Base-by-base conservation (phyloP, 1,139 yeast genomes). In the Protomyces lactucae-debilis region DNA sequence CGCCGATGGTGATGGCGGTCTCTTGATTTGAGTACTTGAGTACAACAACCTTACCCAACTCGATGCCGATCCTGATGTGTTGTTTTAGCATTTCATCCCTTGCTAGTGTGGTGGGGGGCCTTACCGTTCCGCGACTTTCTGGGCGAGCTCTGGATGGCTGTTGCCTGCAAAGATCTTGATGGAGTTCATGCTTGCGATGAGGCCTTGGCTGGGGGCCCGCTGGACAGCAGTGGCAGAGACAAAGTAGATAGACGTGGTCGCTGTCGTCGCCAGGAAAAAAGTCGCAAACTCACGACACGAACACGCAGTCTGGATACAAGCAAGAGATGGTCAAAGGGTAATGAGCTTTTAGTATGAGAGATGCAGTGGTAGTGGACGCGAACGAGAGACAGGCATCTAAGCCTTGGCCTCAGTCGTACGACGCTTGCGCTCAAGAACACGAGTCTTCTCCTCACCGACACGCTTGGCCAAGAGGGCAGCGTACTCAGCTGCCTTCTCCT, bases 401-500 rank as follows among this genome's bases (percentile, higher is more conserved):
- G 96, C 97, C 84, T 84, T 89, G 83, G 89, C 96, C 80, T 96
- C 95, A 16, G 63, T 59, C 21, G 63, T 59, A 16, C 63, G 63
- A 52, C 63, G 43, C 63, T 59, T 59, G 35, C 63, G 63, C 63
- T 59, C 63, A 9, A 57, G 57, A 45, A 59, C 63, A 39, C 57
- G 57, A 16, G 63, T 59, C 86, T 92, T 92, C 85, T 93, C 88
- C 83, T 92, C 98, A 82, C 90, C 88, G 81, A 92, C 88, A 83
- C 98, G 95, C 85, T 91, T 84, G 79, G 99, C 98, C 81, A 93
- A 86, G 80, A 93, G 85, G 83, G 91, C 96, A 78, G 98, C 96
- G 87, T 93, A 93, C 83, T 93, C 99, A 79, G 98, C 96, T 82
- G 99, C 99, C 83, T 96, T 97, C 80, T 93, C 98, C 90, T 96